phyloP scores from a whole-genome alignment of 345 rosid species.

The Eucalyptus marginata region DNA sequence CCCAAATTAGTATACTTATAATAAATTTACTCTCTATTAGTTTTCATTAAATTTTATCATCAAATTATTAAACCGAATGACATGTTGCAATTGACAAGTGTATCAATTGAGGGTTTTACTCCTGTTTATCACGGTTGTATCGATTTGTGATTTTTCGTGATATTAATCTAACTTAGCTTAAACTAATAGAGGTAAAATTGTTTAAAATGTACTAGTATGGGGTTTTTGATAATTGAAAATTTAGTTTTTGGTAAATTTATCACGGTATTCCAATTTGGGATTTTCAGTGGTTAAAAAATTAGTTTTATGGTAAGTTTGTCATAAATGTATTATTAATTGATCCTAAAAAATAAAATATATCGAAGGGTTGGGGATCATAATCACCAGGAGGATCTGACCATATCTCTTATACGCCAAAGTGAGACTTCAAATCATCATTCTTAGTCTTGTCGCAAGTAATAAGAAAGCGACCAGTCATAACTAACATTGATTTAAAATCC shows the following conservation, averaged over 20 bases:
- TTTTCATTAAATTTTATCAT: rapidly evolving
- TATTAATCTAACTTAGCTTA: too few relatives aligned
- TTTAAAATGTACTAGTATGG: background rate
- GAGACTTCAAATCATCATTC: background rate
- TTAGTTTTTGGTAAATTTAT: too few relatives aligned
- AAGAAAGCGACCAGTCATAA: background rate
- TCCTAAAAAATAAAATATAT: background rate
- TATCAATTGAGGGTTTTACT: too few relatives aligned
- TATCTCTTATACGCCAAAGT: background rate
- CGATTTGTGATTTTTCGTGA: rapidly evolving
- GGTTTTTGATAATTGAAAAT: too few relatives aligned
- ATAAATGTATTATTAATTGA: too few relatives aligned
- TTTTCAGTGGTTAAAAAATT: background rate
- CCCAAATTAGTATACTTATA: too few relatives aligned
- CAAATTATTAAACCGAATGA: too few relatives aligned
- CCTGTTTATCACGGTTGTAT: rapidly evolving
- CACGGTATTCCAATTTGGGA: rapidly evolving
- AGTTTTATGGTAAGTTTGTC: rapidly evolving
- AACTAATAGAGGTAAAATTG: too few relatives aligned
- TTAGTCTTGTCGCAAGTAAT: background rate
- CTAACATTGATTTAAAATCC: background rate
- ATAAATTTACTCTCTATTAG: too few relatives aligned
- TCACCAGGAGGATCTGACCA: background rate
- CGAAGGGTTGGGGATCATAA: background rate
- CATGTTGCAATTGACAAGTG: background rate